Evolutionary conservation across 768 basidiomycete genomes (phyloP).

Genomic region (Lentinula sp.): DNA sequence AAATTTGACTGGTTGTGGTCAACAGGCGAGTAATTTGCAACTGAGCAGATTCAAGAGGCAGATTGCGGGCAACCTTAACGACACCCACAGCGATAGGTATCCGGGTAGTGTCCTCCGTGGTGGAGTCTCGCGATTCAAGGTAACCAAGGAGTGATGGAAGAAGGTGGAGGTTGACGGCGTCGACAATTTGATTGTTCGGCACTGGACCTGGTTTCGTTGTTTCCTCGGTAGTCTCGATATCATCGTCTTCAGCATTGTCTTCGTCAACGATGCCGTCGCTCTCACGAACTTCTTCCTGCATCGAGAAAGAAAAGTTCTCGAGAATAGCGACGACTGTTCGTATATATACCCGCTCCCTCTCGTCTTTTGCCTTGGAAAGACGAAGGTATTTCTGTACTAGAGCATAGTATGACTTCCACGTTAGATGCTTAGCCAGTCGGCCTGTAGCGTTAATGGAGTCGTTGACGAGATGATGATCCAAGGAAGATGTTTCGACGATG

Average conservation of each 20-base stretch:
- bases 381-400: constrained; percentile 80
- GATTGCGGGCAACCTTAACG: constrained; percentile 73
- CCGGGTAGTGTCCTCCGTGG: constrained; percentile 77
- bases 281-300: constrained; percentile 50
- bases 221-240: constrained; percentile 6
- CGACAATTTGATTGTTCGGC: constrained; percentile 44
- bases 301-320: constrained; percentile 88
- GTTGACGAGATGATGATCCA: constrained; percentile 85
- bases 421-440: constrained; percentile 65
- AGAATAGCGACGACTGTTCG: constrained; percentile 79
- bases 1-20: constrained; percentile 81
- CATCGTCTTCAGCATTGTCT: constrained; percentile 22
- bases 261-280: constrained; percentile 12
- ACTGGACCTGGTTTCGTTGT: constrained; percentile 10
- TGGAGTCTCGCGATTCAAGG: constrained; percentile 72
- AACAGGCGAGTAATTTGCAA: constrained; percentile 71
- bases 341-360: constrained; percentile 75
- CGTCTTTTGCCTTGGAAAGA: constrained; percentile 58
- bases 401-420: constrained; percentile 80
- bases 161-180: constrained; percentile 69
- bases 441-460: constrained; percentile 83
- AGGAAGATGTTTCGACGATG: constrained; percentile 49
- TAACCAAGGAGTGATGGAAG: constrained; percentile 77
- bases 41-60: constrained; percentile 59
- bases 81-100: constrained; percentile 88